phyloP scores from a whole-genome alignment of 208 protist species.

The Polymyxa betae region DNA sequence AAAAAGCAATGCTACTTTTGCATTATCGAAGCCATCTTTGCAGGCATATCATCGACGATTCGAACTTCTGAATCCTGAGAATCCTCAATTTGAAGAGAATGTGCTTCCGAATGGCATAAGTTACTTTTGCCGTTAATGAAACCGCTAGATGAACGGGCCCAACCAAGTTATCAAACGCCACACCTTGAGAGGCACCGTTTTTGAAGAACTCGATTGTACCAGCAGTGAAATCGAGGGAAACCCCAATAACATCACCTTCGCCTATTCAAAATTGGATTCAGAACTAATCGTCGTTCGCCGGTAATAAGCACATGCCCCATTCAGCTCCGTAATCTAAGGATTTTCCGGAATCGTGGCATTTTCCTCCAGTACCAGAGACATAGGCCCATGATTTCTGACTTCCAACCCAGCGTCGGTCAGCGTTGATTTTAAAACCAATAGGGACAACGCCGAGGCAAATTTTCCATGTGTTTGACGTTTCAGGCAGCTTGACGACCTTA shows the following conservation, averaged over 20 bases:
- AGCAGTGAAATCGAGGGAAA: constrained; percentile 41
- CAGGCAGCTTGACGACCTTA: neutral
- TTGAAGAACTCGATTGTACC: constrained; percentile 52
- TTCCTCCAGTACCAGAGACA: constrained; percentile 52
- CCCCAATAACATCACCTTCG: constrained; percentile 1
- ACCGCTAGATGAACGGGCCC: constrained; percentile 51
- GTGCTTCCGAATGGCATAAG: neutral
- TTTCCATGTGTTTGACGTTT: constrained; percentile 49
- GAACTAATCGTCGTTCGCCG: too few species aligned
- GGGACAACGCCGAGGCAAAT: constrained; percentile 50
- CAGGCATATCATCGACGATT: constrained; percentile 29
- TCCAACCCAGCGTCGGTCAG: constrained; percentile 42
- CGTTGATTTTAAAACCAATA: constrained; percentile 48
- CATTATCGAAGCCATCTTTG: neutral
- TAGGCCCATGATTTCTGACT: constrained; percentile 53
- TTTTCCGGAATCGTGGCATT: constrained; percentile 52
- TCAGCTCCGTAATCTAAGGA: constrained; percentile 44
- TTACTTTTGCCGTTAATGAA: constrained; percentile 47
- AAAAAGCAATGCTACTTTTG: neutral
- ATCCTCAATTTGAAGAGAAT: neutral
- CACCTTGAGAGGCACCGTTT: constrained; percentile 43
- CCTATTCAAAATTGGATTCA: neutral
- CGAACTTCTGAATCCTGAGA: neutral
- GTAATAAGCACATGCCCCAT: neutral
- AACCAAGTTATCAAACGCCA: constrained; percentile 42